Evolutionary conservation across 176 grass and related monocot species (phyloP), one percentile per base, ranked within the genome.

Genomic region (Coix lacrymajobi): DNA sequence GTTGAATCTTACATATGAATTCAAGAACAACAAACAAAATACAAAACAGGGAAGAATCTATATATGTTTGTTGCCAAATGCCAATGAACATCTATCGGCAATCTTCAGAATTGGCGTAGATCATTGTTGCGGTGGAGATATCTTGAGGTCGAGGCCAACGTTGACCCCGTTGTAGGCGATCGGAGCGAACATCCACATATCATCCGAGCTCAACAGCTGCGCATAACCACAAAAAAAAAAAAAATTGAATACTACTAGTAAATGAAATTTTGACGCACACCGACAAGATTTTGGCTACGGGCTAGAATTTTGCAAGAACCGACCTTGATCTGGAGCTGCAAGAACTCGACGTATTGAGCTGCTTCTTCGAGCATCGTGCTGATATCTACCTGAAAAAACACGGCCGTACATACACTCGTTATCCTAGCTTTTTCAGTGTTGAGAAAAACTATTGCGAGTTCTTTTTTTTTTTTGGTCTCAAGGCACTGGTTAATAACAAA

Each of bases 121-220:
- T 92, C 85, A 92, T 80, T 64, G 75, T 56, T 92, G 75, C 8
- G 87, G 90, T 13, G 88, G 92, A 17, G 92, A 85, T 22, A 97
- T 94, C 85, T 79, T 97, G 64, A 97, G 88, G 88, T 97, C 95
- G 61, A 97, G 90, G 22, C 95, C 92, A 40, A 97, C 89, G 62
- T 97, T 97, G 39, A 97, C 84, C 2, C 95, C 95, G 54, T 97
- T 97, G 84, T 94, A 97, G 29, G 95, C 95, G 56, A 97, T 93
- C 5, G 95, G 95, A 16, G 95, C 95, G 56, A 91, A 93, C 95
- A 94, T 97, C 95, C 95, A 97, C 85, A 91, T 69, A 43, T 97
- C 95, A 25, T 94, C 95, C 40, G 95, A 97, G 86, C 95, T 94
- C 88, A 97, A 62, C 4, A 97, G 84, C 95, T 97, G 88, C 24